Evolutionary conservation across 805 yeast genomes (phyloP).

Genomic region (Sugiyamaella chiloensis): DNA sequence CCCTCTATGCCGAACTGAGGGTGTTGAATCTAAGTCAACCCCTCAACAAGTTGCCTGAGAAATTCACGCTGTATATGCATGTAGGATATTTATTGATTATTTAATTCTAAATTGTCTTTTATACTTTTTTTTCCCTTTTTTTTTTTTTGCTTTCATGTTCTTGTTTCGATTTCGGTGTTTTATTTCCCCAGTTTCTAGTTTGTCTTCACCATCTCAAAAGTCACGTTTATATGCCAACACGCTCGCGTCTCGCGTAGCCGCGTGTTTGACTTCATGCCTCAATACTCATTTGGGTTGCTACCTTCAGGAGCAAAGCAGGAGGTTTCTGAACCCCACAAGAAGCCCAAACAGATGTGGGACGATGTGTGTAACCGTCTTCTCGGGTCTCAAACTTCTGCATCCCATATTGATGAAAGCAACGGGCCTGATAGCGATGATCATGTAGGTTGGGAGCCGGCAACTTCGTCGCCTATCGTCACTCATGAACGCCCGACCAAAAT

Average conservation of each 20-base stretch:
- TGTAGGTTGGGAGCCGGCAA: constrained; percentile 18
- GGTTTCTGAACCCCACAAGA: not conserved
- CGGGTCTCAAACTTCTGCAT: not conserved
- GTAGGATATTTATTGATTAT: constrained; percentile 2
- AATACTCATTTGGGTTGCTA: constrained; percentile 12
- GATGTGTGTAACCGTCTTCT: not conserved
- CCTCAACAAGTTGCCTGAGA: not conserved
- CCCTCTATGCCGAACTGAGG: constrained; percentile 54
- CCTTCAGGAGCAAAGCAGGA: constrained; percentile 9
- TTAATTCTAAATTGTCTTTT: not conserved
- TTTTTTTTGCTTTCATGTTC: not conserved
- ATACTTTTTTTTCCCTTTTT: not conserved
- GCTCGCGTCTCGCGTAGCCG: constrained; percentile 2
- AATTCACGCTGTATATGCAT: not conserved
- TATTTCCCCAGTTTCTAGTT: too few relatives aligned
- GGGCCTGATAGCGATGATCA: not conserved
- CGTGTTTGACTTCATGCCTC: constrained; percentile 5
- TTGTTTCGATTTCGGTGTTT: not conserved
- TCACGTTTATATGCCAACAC: too few relatives aligned
- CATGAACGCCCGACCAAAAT: too few relatives aligned
- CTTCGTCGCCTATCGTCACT: constrained; percentile 14
- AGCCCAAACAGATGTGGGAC: not conserved
- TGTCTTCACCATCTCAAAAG: too few relatives aligned
- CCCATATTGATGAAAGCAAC: constrained; percentile 5
- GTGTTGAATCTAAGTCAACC: constrained; percentile 28